Evolutionary conservation across 352 stramenopile species (phyloP).

Genomic region (Phytophthora vignae): DNA sequence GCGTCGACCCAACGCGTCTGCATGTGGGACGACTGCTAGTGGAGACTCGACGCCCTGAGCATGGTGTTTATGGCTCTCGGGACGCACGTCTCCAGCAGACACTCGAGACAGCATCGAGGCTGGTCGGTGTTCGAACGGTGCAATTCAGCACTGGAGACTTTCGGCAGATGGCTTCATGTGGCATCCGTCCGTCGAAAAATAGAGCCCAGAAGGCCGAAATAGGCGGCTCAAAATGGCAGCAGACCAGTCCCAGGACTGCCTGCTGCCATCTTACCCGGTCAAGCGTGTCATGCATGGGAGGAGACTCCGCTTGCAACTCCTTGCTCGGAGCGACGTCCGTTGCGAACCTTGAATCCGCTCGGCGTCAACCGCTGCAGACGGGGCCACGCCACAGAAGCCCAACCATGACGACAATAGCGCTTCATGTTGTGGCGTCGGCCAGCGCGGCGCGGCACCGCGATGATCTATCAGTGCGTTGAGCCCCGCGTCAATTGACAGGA

Average conservation of each 20-base stretch:
- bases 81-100: slow-evolving; percentile 8
- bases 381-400: neutral
- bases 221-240: neutral
- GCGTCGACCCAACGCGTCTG: slow-evolving; percentile 1
- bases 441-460: neutral
- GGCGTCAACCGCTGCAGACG: slow-evolving; percentile 6
- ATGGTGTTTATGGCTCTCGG: slow-evolving; percentile 1
- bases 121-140: neutral
- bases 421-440: neutral
- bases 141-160: slow-evolving; percentile 10
- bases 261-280: neutral
- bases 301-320: neutral
- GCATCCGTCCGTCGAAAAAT: slow-evolving; percentile 22
- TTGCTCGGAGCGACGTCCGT: neutral
- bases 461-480: neutral
- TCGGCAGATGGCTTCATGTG: slow-evolving; percentile 5
- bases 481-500: slow-evolving; percentile 13
- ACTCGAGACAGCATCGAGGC: slow-evolving; percentile 29
- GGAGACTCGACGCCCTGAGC: slow-evolving; percentile 2
- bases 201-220: slow-evolving; percentile 5
- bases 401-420: neutral
- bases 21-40: slow-evolving; percentile 3
- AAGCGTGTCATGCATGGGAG: neutral
- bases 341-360: neutral
- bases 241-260: neutral